Evolutionary conservation across 305 asterid species (phyloP), one percentile per base, ranked within the genome.

Genomic region (Rubia balearica): DNA sequence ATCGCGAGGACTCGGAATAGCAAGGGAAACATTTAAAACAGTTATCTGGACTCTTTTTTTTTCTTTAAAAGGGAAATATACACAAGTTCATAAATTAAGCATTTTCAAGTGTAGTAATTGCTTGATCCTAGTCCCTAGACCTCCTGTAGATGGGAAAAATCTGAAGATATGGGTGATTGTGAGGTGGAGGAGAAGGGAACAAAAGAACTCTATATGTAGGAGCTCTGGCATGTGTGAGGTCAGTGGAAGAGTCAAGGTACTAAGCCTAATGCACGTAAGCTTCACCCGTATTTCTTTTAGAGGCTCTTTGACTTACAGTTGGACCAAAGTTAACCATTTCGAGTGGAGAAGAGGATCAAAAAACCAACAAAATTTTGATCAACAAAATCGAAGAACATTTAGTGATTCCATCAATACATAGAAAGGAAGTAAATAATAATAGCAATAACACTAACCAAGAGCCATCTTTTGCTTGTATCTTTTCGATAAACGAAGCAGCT

Each of bases 381-480:
- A 33, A 46, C 68, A 71, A 48, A 64, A 7, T 10, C 78, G 17
- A 74, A 61, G 33, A 67, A 56, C n/a, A 22, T 21, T 16, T 2
- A 43, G 70, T 16, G 42, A 43, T 48, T 69, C 67, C 65, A 60
- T 65, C 73, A 63, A 65, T 36, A 60, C 43, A 38, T 51, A 24
- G 38, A 27, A 68, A 40, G 33, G 76, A 56, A 73, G 45, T 67
- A 13, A 21, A 67, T 59, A 19, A 41, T 56, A 21, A 14, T 40
- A 74, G 76, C 16, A 71, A 46, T 69, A 68, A 66, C 77, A 84
- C 93, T 80, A 72, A 95, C 99, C 99, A 95, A 69, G 98, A 95
- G 74, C 99, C 99, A 81, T 95, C 98, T 75, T 81, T 71, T 69
- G 67, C 90, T 83, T 95, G 99, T 62, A 88, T 87, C 78, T 76